Evolutionary conservation across 1,139 yeast genomes (phyloP), one percentile per base, ranked within the genome.

Genomic region (Blastobotrys aristatus): DNA sequence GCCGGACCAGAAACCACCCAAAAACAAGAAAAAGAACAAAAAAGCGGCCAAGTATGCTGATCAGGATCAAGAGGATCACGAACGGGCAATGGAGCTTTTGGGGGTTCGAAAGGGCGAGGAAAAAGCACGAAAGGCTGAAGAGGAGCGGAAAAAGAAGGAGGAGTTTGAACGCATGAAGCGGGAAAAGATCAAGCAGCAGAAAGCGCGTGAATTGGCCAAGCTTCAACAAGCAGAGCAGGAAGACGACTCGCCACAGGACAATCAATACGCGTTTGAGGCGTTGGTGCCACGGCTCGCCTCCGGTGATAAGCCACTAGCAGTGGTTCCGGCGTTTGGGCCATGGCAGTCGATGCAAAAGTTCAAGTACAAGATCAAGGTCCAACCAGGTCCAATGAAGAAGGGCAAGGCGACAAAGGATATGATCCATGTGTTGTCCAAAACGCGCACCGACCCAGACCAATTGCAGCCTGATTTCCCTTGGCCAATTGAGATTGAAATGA

Each of bases 301-400:
- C 21, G 63, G 59, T 2, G 78, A 73, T 50, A 71, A 68, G 21
- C 67, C 69, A 0, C 56, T 82, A 13, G 87, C 80, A 44, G 79
- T 85, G 6, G 77, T 92, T 7, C 96, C 97, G 0, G 82, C 87
- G 8, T 90, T 89, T 73, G 97, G 92, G 0, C 98, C 98, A 1
- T 94, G 97, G 96, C 68, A 77, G 11, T 76, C 97, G 0, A 67
- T 92, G 57, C 76, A 72, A 52, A 84, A 84, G 63, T 78, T 76
- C 67, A 84, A 86, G 63, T 89, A 85, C 68, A 89, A 88, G 63
- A 83, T 87, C 34, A 90, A 92, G 65, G 68, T 92, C 36, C 88
- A 82, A 56, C 94, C 95, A 0, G 99, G 99, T 0, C 73, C 76
- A 38, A 82, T 83, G 24, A 92, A 94, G 65, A 92, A 90, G 65